phyloP scores from a whole-genome alignment of 768 basidiomycete species.

The Megacollybia marginata region DNA sequence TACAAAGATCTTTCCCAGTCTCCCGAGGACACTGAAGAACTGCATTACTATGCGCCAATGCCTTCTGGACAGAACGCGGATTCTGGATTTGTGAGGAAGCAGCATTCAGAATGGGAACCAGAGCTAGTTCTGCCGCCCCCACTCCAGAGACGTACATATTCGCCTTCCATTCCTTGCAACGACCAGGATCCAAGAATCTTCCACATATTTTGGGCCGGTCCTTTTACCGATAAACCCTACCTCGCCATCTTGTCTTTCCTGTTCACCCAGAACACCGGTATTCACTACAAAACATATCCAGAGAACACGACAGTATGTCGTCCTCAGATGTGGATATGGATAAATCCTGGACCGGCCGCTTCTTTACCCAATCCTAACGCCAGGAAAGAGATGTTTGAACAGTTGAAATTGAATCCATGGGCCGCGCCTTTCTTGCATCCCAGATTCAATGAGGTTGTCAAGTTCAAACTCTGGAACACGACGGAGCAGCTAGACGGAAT shows the following conservation, averaged over 20 bases:
- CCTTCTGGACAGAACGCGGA: slow-evolving; percentile 25
- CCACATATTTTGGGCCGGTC: slow-evolving; percentile 96
- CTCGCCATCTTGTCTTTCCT: slow-evolving; percentile 87
- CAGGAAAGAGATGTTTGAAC: slow-evolving; percentile 72
- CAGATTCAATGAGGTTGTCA: slow-evolving; percentile 80
- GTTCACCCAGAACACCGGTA: slow-evolving; percentile 84
- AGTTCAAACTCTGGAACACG: slow-evolving; percentile 95
- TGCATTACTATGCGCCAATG: slow-evolving; percentile 13
- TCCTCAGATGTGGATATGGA: slow-evolving; percentile 94
- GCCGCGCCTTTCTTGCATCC: slow-evolving; percentile 86
- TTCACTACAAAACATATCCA: slow-evolving; percentile 47
- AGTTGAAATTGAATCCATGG: slow-evolving; percentile 80
- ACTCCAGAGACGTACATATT: slow-evolving; percentile 31
- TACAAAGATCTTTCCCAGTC: slow-evolving; percentile 49
- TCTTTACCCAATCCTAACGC: slow-evolving; percentile 75
- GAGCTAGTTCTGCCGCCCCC: slow-evolving; percentile 40
- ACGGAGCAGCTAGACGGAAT: slow-evolving; percentile 90
- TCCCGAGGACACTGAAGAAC: slow-evolving; percentile 16
- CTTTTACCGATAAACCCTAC: slow-evolving; percentile 96
- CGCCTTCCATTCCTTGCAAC: slow-evolving; percentile 52
- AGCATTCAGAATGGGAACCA: slow-evolving; percentile 51
- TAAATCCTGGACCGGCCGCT: slow-evolving; percentile 90
- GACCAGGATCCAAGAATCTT: slow-evolving; percentile 73
- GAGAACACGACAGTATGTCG: slow-evolving; percentile 53
- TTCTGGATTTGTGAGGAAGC: slow-evolving; percentile 50